phyloP scores from a whole-genome alignment of 306 rosid species.

The Sicyos baderoa region DNA sequence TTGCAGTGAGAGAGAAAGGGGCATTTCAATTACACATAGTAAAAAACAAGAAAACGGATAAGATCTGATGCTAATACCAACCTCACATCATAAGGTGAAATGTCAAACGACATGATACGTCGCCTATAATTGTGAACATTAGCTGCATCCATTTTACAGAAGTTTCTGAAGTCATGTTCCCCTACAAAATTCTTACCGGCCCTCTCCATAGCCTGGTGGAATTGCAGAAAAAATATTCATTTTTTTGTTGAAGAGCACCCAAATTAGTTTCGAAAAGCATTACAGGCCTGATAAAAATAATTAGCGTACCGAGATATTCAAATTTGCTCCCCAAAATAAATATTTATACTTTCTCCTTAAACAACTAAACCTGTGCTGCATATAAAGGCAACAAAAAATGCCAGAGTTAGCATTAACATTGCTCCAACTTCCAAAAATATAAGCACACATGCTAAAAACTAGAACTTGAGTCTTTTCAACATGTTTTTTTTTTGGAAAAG shows the following conservation, averaged over 20 bases:
- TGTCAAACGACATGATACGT: slow-evolving; percentile 38
- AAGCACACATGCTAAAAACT: not conserved
- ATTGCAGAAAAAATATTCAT: slow-evolving; percentile 11
- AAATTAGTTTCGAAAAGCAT: not conserved
- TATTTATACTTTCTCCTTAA: slow-evolving; percentile 77
- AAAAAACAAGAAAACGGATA: slow-evolving; percentile 15
- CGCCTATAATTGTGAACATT: slow-evolving; percentile 88
- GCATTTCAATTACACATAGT: not conserved
- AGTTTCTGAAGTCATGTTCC: slow-evolving; percentile 89
- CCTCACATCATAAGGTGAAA: slow-evolving; percentile 76
- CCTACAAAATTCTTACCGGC: slow-evolving; percentile 67
- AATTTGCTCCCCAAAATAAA: slow-evolving; percentile 75
- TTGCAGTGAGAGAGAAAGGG: not conserved
- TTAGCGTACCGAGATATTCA: slow-evolving; percentile 48
- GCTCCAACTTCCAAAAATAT: not conserved
- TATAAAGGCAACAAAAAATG: slow-evolving; percentile 23
- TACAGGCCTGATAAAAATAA: slow-evolving; percentile 19
- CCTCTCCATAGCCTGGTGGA: slow-evolving; percentile 67
- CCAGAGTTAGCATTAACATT: slow-evolving; percentile 11
- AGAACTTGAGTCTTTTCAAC: not conserved
- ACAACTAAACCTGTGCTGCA: slow-evolving; percentile 73
- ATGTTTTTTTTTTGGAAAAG: no score
- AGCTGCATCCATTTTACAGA: slow-evolving; percentile 92
- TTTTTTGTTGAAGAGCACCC: not conserved
- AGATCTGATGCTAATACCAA: slow-evolving; percentile 53